A percentile compares a stretch with the other conserved stretches of the same genome.
Evolutionary conservation across 108 stramenopile genomes (phyloP).

Genomic region (Nannochloropsis gaditana): DNA sequence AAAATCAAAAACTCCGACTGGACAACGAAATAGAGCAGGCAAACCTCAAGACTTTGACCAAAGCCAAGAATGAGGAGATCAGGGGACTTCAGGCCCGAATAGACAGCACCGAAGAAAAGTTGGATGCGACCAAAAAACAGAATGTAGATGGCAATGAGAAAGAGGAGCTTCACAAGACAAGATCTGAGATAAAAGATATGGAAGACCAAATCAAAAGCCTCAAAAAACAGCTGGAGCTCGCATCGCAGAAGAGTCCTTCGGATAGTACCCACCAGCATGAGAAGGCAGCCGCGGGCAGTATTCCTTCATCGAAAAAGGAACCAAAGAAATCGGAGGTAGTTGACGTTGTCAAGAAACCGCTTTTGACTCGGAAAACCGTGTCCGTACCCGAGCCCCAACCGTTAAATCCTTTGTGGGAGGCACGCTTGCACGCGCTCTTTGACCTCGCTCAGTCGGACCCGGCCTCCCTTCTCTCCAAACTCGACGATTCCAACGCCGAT

Average conservation of each 20-base stretch:
- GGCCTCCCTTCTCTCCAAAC: neutral
- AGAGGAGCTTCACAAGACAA: neutral
- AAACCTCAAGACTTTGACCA: neutral
- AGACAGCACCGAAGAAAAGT: neutral
- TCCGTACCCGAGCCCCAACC: neutral
- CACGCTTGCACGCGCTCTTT: neutral
- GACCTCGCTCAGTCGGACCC: neutral
- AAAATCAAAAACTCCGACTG: neutral
- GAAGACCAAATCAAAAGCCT: neutral
- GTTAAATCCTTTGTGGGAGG: neutral
- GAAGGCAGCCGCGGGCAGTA: neutral
- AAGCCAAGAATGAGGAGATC: constrained; percentile 7
- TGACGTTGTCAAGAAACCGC: neutral
- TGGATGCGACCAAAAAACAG: neutral
- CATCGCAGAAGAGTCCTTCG: neutral
- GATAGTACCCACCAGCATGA: neutral
- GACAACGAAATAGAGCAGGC: neutral
- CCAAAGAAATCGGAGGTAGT: neutral
- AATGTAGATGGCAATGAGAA: neutral
- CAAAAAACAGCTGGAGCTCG: neutral
- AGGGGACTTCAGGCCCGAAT: neutral
- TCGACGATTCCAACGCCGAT: neutral
- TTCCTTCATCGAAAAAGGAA: neutral
- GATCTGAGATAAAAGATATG: neutral
- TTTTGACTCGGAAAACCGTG: neutral